These are phyloP conservation scores for Decorospora gaudefroyi DNA, from an alignment of 2,329 filamentous ascomycete species.

Conservation along the genomic window DNA sequence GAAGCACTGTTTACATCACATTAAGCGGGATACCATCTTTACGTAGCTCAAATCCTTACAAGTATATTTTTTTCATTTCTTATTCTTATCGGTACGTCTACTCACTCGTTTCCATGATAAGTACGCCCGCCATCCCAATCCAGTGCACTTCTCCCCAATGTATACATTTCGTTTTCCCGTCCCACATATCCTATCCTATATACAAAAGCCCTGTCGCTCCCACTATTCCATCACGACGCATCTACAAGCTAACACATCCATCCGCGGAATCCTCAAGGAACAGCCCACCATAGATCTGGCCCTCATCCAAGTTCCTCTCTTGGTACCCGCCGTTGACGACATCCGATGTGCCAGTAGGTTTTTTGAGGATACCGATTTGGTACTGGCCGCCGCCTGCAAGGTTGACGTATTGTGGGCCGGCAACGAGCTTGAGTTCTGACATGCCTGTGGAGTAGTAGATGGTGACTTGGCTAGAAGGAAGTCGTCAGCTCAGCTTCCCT, in stretches of 20 bases:
- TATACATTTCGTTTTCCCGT: not conserved
- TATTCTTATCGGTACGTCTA: no score
- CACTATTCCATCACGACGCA: not conserved
- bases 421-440: slow-evolving; percentile 55
- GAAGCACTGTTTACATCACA: no score
- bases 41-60: no score
- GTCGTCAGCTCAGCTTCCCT: no score
- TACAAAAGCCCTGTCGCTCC: not conserved
- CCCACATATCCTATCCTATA: not conserved
- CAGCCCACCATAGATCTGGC: slow-evolving; percentile 48
- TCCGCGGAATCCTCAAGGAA: slow-evolving; percentile 47
- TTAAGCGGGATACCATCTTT: no score
- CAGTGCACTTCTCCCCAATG: not conserved
- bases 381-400: slow-evolving; percentile 63
- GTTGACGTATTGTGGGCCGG: slow-evolving; percentile 55
- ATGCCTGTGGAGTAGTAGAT: slow-evolving; percentile 61
- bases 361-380: slow-evolving; percentile 67
- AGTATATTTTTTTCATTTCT: no score
- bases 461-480: slow-evolving; percentile 56
- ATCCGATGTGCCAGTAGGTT: slow-evolving; percentile 55
- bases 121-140: not conserved
- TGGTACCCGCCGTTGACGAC: slow-evolving; percentile 48
- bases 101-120: no score
- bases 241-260: slow-evolving; percentile 41
- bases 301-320: slow-evolving; percentile 42